phyloP scores from a whole-genome alignment of 2,329 filamentous ascomycete genomes.

The Sporothrix variecibatus region DNA sequence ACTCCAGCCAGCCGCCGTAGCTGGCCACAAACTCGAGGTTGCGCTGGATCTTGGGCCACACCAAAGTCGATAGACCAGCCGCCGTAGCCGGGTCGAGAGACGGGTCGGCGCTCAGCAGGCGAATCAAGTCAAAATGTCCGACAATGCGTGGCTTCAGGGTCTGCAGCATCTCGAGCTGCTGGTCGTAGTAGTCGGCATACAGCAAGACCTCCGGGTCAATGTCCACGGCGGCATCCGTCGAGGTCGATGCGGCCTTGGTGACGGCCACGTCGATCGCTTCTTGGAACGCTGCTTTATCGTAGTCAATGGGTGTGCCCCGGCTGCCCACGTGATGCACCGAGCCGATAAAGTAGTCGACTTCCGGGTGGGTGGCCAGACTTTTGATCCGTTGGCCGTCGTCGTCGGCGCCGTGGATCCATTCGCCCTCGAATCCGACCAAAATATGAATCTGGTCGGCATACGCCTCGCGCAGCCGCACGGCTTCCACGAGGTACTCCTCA shows the following conservation, averaged over 20 bases:
- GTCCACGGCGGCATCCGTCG: conserved; percentile 23
- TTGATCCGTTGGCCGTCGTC: conserved; percentile 61
- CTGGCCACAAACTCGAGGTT: conserved; percentile 71
- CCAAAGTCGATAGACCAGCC: conserved; percentile 40
- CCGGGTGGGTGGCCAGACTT: conserved; percentile 53
- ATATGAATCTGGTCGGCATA: conserved; percentile 75
- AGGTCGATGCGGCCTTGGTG: conserved; percentile 50
- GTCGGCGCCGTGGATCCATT: conserved; percentile 79
- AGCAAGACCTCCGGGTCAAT: conserved; percentile 66
- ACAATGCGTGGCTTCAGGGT: conserved; percentile 74
- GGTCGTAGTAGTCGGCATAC: conserved; percentile 83
- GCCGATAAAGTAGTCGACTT: conserved; percentile 82
- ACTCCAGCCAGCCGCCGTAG: conserved; percentile 83
- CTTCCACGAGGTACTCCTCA: conserved; percentile 73
- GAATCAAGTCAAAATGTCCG: conserved; percentile 91
- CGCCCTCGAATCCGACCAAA: conserved; percentile 87
- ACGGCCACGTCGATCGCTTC: conserved; percentile 48
- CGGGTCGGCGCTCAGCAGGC: conserved; percentile 73
- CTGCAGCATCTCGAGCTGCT: conserved; percentile 78
- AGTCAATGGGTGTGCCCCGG: conserved; percentile 84
- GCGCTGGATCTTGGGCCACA: conserved; percentile 73
- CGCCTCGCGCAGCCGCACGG: conserved; percentile 66
- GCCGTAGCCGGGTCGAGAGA: conserved; percentile 56
- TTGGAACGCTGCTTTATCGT: conserved; percentile 67
- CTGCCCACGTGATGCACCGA: conserved; percentile 86